A percentile compares a stretch with the other conserved stretches of the same genome.
Evolutionary conservation across 139 green algal genomes (phyloP).

Genomic region (Chara braunii): DNA sequence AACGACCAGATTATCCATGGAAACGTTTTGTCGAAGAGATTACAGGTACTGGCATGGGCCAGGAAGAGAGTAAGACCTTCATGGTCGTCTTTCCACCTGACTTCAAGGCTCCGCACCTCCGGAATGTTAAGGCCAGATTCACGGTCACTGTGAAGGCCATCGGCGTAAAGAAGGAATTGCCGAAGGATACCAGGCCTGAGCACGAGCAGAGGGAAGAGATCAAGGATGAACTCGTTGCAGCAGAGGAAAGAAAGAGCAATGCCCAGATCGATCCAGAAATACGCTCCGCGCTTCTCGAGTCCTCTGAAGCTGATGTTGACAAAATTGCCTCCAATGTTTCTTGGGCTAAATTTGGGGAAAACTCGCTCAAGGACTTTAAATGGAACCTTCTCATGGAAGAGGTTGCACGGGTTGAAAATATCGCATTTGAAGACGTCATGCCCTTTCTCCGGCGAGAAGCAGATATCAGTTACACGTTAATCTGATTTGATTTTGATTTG

Average conservation of each 20-base stretch:
- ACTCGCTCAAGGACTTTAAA: slow-evolving; percentile 37
- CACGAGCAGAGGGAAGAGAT: slow-evolving; percentile 16
- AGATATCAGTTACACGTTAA: slow-evolving; percentile 19
- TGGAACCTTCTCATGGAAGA: slow-evolving; percentile 46
- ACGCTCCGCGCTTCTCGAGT: not conserved
- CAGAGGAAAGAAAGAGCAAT: slow-evolving; percentile 17
- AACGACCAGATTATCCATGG: slow-evolving; percentile 35
- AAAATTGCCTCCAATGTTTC: slow-evolving; percentile 36
- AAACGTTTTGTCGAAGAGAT: slow-evolving; percentile 39
- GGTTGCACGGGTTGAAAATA: slow-evolving; percentile 30
- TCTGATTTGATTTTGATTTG: no score
- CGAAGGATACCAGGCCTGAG: slow-evolving; percentile 13
- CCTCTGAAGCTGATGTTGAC: slow-evolving; percentile 35
- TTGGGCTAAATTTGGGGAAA: slow-evolving; percentile 44
- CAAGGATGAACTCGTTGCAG: not conserved
- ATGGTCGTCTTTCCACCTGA: slow-evolving; percentile 22
- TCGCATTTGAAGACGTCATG: slow-evolving; percentile 28
- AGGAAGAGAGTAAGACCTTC: slow-evolving; percentile 43
- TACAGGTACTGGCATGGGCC: slow-evolving; percentile 27
- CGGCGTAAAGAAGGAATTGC: slow-evolving; percentile 25
- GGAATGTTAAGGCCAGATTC: slow-evolving; percentile 29
- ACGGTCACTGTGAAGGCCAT: slow-evolving; percentile 41
- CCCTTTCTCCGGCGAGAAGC: slow-evolving; percentile 26
- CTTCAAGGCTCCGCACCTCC: slow-evolving; percentile 33
- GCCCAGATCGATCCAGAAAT: slow-evolving; percentile 20